Evolutionary conservation across 176 grass and related monocot genomes (phyloP).

Genomic region (Musa schizocarpa): DNA sequence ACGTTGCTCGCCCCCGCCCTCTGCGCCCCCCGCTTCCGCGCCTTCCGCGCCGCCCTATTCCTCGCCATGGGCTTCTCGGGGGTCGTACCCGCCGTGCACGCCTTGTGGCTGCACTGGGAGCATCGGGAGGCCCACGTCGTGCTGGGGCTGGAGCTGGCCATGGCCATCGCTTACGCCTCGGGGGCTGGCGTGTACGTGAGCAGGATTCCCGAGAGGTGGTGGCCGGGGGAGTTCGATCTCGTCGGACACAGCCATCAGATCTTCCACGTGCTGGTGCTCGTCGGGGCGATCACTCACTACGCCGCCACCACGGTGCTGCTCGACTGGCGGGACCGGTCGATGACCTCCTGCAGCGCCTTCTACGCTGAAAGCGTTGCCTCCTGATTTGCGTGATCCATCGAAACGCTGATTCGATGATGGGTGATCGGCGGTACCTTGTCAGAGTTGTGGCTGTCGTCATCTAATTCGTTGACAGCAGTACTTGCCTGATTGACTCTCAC

Average conservation of each 20-base stretch:
- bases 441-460: too few species aligned
- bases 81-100: constrained; percentile 67
- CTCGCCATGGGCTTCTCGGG: constrained; percentile 86
- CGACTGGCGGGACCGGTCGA: constrained; percentile 27
- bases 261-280: constrained; percentile 79
- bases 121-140: constrained; percentile 52
- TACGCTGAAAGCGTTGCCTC: not conserved
- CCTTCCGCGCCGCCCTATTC: constrained; percentile 63
- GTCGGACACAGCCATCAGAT: constrained; percentile 90
- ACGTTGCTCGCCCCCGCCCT: constrained; percentile 12
- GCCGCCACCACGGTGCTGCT: constrained; percentile 66
- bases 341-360: constrained; percentile 1
- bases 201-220: constrained; percentile 77
- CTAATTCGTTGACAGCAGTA: too few species aligned
- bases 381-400: not conserved
- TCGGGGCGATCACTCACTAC: constrained; percentile 81
- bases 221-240: constrained; percentile 62
- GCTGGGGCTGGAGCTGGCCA: constrained; percentile 68
- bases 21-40: constrained; percentile 38
- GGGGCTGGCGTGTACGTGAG: constrained; percentile 65
- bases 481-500: too few species aligned
- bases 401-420: not conserved
- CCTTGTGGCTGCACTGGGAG: constrained; percentile 61
- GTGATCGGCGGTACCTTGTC: not conserved
- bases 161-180: constrained; percentile 50